Conservation (phyloP, 169 alveolate species). For the Plasmodium malariae region DNA sequence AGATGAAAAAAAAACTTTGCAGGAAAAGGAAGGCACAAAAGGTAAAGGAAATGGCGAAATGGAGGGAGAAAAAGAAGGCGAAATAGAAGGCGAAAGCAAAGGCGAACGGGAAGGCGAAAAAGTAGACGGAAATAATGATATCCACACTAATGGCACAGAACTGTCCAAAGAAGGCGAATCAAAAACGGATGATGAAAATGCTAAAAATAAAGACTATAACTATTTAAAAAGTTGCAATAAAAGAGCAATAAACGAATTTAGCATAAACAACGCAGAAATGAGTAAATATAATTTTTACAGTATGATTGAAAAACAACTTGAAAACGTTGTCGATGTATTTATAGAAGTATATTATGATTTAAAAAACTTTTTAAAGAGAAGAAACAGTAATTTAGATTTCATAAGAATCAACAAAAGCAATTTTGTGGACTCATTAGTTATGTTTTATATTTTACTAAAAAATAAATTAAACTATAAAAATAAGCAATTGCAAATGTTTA, state of each 20-base stretch:
- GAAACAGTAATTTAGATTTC: constrained; percentile 11
- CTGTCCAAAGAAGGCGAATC: background rate
- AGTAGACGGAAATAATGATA: no score
- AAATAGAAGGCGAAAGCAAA: background rate
- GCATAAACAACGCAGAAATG: background rate
- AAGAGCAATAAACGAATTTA: constrained; percentile 8
- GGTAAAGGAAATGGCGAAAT: no score
- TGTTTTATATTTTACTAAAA: constrained; percentile 68
- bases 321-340: constrained; percentile 44
- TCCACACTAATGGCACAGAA: no score
- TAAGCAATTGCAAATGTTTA: constrained; percentile 63
- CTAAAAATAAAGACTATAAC: background rate
- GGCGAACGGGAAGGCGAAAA: background rate
- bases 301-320: constrained; percentile 45
- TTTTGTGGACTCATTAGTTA: constrained; percentile 34
- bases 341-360: constrained; percentile 64
- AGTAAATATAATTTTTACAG: constrained; percentile 27
- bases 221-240: constrained; percentile 1
- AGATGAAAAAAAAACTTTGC: no score
- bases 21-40: no score
- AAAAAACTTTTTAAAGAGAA: constrained; percentile 19
- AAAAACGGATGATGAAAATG: constrained; percentile 3
- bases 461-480: constrained; percentile 72
- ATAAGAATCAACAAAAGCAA: constrained; percentile 51
- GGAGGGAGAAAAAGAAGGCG: no score